Conservation (phyloP, 164 flowering plant species). For the Stephania japonica region DNA sequence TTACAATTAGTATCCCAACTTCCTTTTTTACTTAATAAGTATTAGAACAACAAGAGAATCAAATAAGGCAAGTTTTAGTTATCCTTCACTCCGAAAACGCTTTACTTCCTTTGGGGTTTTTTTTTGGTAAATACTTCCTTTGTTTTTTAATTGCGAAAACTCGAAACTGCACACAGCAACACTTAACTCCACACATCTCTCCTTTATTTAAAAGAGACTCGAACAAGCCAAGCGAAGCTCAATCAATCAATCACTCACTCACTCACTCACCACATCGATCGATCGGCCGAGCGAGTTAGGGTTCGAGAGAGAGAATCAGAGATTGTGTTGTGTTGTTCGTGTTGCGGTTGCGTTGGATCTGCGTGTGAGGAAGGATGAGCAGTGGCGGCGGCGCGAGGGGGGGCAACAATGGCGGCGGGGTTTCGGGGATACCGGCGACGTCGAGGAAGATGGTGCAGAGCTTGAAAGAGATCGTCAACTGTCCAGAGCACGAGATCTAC, state of each 20-base stretch:
- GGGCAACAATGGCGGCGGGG: conserved; percentile 31
- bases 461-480: conserved; percentile 80
- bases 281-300: background rate
- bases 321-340: conserved; percentile 5
- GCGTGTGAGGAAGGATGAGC: conserved; percentile 27
- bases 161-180: background rate
- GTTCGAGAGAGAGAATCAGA: conserved; percentile 1
- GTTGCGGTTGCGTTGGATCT: background rate
- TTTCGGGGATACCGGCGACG: conserved; percentile 45
- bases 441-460: conserved; percentile 80
- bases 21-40: too few relatives aligned
- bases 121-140: too few relatives aligned
- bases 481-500: conserved; percentile 39
- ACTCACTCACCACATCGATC: background rate
- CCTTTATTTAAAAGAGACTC: too few relatives aligned
- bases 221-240: too few relatives aligned
- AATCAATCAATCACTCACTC: too few relatives aligned
- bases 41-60: too few relatives aligned
- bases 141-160: background rate
- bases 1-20: too few relatives aligned
- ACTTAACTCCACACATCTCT: too few relatives aligned
- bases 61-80: background rate
- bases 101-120: background rate
- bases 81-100: background rate
- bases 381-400: conserved; percentile 19